Percentiles rank a stretch among this genome's conserved stretches.
These are phyloP conservation scores for Pascua guehoae DNA, from an alignment of 1,284 basidiomycete genomes.

Conservation along the genomic window DNA sequence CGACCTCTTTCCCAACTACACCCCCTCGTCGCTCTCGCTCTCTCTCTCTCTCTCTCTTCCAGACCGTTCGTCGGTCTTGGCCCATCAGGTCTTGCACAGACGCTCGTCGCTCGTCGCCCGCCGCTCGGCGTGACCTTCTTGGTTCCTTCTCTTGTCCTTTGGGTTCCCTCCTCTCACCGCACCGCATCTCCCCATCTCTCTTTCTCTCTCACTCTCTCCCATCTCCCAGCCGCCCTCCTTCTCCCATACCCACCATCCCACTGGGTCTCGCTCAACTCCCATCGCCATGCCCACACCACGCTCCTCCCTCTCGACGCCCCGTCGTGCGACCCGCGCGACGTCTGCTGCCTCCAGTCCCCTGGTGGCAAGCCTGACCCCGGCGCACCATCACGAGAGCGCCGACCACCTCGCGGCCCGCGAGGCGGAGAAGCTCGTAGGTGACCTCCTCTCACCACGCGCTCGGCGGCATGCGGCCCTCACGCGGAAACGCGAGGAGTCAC, in stretches of 20 bases:
- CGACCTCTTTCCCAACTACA: too few species aligned
- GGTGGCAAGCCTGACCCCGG: constrained; percentile 2
- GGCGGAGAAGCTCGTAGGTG: constrained; percentile 22
- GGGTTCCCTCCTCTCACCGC: not conserved
- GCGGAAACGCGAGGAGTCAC: constrained; percentile 4
- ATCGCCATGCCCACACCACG: constrained; percentile 9
- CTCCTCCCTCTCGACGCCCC: not conserved
- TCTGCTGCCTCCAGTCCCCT: too few species aligned
- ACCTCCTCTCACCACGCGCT: constrained; percentile 8
- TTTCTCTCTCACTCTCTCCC: not conserved
- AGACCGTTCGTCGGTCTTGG: too few species aligned
- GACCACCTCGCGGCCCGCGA: constrained; percentile 34
- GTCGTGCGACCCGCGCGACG: too few species aligned
- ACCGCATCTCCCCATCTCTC: not conserved
- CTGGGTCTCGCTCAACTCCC: not conserved
- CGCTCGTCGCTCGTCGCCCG: too few species aligned
- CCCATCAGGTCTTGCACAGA: too few species aligned
- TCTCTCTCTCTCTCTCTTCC: too few species aligned
- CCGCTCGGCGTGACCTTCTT: too few species aligned
- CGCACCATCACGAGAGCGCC: constrained; percentile 30
- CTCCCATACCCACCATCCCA: not conserved
- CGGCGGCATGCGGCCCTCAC: constrained; percentile 11
- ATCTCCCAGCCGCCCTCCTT: too few species aligned
- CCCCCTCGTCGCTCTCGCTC: too few species aligned
- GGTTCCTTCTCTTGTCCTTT: not conserved